Percentiles rank a stretch among this genome's conserved stretches.
phyloP scores from a whole-genome alignment of 208 protist genomes.

The Acanthamoeba rhysodes region DNA sequence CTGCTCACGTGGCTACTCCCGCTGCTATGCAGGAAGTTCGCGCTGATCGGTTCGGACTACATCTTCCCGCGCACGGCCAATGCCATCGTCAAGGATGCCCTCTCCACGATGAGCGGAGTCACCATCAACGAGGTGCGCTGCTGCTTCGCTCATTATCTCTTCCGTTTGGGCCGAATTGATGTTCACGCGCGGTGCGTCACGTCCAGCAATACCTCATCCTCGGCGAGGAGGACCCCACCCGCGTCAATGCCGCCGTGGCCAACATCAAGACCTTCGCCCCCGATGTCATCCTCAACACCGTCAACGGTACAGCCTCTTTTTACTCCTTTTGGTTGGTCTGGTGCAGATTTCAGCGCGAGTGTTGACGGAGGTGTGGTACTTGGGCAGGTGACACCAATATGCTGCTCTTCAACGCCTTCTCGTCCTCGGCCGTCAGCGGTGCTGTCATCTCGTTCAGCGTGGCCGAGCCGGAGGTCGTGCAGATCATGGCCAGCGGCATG shows the following conservation, averaged over 20 bases:
- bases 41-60: conserved; percentile 43
- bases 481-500: not conserved
- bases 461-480: conserved; percentile 40
- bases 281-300: conserved; percentile 64
- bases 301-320: conserved; percentile 18
- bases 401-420: conserved; percentile 18
- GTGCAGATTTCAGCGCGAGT: no score
- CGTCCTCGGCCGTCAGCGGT: not conserved
- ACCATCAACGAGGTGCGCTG: not conserved
- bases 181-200: not conserved
- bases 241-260: not conserved
- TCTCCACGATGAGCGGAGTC: not conserved
- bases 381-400: conserved; percentile 52
- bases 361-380: no score
- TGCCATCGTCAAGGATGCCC: conserved; percentile 57
- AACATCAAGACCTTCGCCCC: not conserved
- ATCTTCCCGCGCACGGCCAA: conserved; percentile 67
- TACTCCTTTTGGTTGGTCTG: not conserved
- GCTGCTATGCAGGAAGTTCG: conserved; percentile 7
- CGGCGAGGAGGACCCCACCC: conserved; percentile 6
- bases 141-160: no score
- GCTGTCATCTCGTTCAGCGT: conserved; percentile 45
- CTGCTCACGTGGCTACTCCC: not conserved
- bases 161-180: no score
- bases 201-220: conserved; percentile 14